A percentile compares a stretch with the other conserved stretches of the same genome.
Evolutionary conservation across 2,329 filamentous ascomycete species (phyloP).

Genomic region (Microdochium bolleyi): DNA sequence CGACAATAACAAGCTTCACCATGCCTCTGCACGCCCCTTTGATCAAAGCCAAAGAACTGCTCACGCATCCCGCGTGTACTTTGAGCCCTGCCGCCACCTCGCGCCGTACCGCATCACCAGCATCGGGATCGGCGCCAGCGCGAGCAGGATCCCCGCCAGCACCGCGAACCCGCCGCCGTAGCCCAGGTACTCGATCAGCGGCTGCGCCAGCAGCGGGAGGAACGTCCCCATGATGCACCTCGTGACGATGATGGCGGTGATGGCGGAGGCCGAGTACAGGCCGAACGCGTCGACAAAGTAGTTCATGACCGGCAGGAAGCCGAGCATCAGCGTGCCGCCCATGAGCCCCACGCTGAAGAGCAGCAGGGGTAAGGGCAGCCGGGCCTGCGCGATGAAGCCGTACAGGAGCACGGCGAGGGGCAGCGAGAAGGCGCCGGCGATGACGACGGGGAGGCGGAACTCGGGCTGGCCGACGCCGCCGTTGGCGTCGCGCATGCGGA

Average conservation of each 20-base stretch:
- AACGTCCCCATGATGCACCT: conserved; percentile 49
- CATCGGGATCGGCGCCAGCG: conserved; percentile 41
- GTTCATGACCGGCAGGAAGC: conserved; percentile 40
- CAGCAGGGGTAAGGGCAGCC: conserved; percentile 31
- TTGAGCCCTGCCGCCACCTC: conserved; percentile 40
- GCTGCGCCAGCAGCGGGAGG: conserved; percentile 41
- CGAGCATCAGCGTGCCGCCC: conserved; percentile 35
- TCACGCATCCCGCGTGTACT: conserved; percentile 34
- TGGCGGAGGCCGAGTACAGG: conserved; percentile 45
- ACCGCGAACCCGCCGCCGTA: conserved; percentile 43
- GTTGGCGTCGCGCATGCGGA: conserved; percentile 31
- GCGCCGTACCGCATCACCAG: conserved; percentile 41
- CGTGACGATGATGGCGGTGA: conserved; percentile 47
- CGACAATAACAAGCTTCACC: background rate
- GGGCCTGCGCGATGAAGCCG: conserved; percentile 40
- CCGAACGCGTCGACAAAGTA: conserved; percentile 52
- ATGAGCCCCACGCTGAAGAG: conserved; percentile 34
- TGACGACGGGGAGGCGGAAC: conserved; percentile 42
- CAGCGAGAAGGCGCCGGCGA: conserved; percentile 35
- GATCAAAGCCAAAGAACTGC: no score
- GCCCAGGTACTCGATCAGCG: conserved; percentile 37
- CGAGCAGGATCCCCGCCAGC: conserved; percentile 30
- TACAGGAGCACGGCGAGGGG: conserved; percentile 37
- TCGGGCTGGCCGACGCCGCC: conserved; percentile 38
- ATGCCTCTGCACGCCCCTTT: background rate